Conservation (phyloP, 371 early-diverging fungal genomes). For the Mucor saturninus region DNA sequence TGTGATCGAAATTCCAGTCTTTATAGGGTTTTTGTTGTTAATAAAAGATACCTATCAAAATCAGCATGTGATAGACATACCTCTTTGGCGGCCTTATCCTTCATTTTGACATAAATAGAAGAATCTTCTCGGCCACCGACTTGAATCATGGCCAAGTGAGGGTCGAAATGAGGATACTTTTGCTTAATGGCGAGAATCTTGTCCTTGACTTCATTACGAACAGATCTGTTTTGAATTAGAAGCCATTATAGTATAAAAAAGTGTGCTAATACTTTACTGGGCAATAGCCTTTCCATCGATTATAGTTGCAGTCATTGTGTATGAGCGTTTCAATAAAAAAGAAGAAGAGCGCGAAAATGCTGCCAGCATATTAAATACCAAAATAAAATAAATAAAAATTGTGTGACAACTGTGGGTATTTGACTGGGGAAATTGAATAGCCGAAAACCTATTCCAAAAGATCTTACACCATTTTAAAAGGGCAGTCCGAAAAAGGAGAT, state of each 20-base stretch:
- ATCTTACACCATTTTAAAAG: neutral
- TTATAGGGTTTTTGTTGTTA: conserved; percentile 4
- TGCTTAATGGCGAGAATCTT: conserved; percentile 67
- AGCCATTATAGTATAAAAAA: neutral
- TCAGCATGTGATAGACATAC: conserved; percentile 42
- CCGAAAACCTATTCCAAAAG: neutral
- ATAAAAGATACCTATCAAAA: neutral
- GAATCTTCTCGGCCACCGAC: conserved; percentile 94
- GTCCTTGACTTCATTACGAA: conserved; percentile 62
- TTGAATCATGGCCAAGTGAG: conserved; percentile 88
- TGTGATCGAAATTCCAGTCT: conserved; percentile 67
- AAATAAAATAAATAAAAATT: conserved; percentile 9
- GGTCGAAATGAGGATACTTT: conserved; percentile 68
- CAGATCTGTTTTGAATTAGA: conserved; percentile 43
- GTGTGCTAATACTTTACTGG: conserved; percentile 8
- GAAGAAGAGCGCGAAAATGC: conserved; percentile 21
- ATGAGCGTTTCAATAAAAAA: conserved; percentile 15
- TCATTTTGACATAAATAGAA: conserved; percentile 89
- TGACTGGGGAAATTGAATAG: neutral
- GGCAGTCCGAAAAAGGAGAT: conserved; percentile 3
- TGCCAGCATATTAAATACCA: conserved; percentile 12
- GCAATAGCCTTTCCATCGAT: conserved; percentile 78
- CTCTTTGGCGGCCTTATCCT: conserved; percentile 86
- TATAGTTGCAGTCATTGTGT: conserved; percentile 50
- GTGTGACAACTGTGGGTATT: conserved; percentile 7